Percentiles rank a stretch among this genome's conserved stretches.
Conservation (phyloP, 106 monocot species). For the Alisma plantagoaquatica region DNA sequence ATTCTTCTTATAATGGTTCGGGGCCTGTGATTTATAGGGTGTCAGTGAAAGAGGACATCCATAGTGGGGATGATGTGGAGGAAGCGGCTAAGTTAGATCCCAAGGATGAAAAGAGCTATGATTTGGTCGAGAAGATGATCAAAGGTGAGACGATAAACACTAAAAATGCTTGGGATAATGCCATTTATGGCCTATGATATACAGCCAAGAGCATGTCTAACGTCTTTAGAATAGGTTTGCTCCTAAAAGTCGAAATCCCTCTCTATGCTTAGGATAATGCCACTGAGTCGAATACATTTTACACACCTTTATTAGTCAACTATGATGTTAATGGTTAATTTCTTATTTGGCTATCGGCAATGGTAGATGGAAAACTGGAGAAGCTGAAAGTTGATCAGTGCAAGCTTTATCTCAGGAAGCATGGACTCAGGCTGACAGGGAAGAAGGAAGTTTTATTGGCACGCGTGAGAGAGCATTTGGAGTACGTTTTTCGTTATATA, state of each 20-base stretch:
- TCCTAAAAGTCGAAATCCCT: too few species aligned
- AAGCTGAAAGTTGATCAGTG: constrained; percentile 64
- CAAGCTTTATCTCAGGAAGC: constrained; percentile 68
- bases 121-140: constrained; percentile 41
- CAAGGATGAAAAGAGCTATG: constrained; percentile 32
- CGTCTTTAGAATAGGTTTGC: too few species aligned
- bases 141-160: constrained; percentile 34
- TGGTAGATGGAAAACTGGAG: constrained; percentile 51
- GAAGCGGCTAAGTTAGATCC: constrained; percentile 11
- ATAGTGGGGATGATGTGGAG: constrained; percentile 16
- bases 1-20: background rate
- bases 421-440: constrained; percentile 61
- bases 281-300: background rate
- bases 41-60: constrained; percentile 4
- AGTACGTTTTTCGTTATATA: constrained; percentile 35
- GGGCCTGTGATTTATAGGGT: background rate
- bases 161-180: background rate
- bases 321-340: too few species aligned
- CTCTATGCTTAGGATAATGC: too few species aligned
- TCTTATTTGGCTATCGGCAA: background rate
- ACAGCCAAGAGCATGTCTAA: background rate
- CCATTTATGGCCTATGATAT: background rate
- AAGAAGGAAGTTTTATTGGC: constrained; percentile 51
- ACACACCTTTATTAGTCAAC: too few species aligned
- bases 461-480: constrained; percentile 53